Base-by-base conservation (phyloP, 2,329 filamentous ascomycete species). In the Clonostachys rhizophaga region DNA sequence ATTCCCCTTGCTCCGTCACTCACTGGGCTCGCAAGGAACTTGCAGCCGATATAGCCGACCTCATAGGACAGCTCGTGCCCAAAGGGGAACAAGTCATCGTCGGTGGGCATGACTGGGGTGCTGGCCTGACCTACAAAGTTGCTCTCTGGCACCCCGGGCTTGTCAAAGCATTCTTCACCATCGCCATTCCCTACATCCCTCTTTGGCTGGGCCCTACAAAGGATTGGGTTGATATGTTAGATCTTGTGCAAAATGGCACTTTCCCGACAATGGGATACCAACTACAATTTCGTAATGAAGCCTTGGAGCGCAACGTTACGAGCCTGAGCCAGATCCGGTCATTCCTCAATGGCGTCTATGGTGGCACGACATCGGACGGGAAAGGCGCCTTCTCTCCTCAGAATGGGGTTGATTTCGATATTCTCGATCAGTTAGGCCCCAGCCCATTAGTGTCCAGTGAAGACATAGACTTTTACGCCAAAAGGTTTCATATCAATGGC, bases 81-180 rank as follows among this genome's bases (percentile, higher is more conserved):
- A 30, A 3, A 4, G 18, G 68, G 65, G 40, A 53, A 44, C 60
- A 58, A 34, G 83, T 92, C 57, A 83, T 94, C 43, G 73, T 95
- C 6, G 87, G 88, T 40, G 89, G 88, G 8, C 89, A 95, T 67
- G 89, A 94, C 66, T 92, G 89, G 86, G 89, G 89, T 60, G 88
- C 85, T 53, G 73, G 75, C 4, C 71, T 89, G 9, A 81, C 84
- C 44, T 91, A 86, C 70, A 80, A 87, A 44, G 70, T 86, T 44
- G 81, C 84, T 6, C 76, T 84, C 47, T 86, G 80, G 73, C 74
- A 89, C 58, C 87, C 87, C 0, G 67, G 81, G 14, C 70, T 91
- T 12, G 70, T 92, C 44, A 73, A 74, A 4, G 83, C 84, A 54
- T 69, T 94, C 47, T 89, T 92, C 68, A 78, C 78, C 49, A 69